Evolutionary conservation across 768 basidiomycete species (phyloP).

Genomic region (Leccinum ochraceum): DNA sequence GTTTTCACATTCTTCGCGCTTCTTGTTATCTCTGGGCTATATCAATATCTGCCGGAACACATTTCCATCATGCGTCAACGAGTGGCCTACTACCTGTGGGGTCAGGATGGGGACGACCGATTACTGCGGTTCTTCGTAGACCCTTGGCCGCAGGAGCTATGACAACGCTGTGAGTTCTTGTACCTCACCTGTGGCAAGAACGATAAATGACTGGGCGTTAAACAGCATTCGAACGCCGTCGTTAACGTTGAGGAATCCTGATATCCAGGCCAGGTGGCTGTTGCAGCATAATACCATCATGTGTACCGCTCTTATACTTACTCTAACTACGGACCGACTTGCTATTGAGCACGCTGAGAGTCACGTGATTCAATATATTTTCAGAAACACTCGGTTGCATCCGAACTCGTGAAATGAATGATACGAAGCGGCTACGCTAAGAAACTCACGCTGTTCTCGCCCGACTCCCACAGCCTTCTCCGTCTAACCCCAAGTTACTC

Average conservation of each 20-base stretch:
- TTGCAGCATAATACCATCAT: neutral
- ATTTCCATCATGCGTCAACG: constrained; percentile 53
- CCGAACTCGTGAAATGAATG: neutral
- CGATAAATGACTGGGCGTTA: neutral
- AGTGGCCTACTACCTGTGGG: constrained; percentile 64
- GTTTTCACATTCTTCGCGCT: constrained; percentile 42
- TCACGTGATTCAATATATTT: neutral
- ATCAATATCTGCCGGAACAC: constrained; percentile 63
- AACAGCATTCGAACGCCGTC: neutral
- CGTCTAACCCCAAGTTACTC: neutral
- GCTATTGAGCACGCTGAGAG: neutral
- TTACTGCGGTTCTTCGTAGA: constrained; percentile 33
- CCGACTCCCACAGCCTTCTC: neutral
- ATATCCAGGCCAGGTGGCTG: neutral
- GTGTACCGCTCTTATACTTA: neutral
- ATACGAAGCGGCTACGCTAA: no score
- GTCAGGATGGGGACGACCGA: constrained; percentile 46
- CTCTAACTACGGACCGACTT: neutral
- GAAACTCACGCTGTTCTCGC: neutral
- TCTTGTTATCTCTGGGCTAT: constrained; percentile 51
- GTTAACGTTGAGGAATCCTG: neutral
- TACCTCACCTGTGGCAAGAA: neutral
- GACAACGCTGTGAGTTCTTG: constrained; percentile 15
- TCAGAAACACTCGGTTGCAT: neutral
- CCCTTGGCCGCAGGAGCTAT: constrained; percentile 28